These are phyloP conservation scores for Begonia fuchsioides DNA, from an alignment of 306 rosid species.

Conservation along the genomic window DNA sequence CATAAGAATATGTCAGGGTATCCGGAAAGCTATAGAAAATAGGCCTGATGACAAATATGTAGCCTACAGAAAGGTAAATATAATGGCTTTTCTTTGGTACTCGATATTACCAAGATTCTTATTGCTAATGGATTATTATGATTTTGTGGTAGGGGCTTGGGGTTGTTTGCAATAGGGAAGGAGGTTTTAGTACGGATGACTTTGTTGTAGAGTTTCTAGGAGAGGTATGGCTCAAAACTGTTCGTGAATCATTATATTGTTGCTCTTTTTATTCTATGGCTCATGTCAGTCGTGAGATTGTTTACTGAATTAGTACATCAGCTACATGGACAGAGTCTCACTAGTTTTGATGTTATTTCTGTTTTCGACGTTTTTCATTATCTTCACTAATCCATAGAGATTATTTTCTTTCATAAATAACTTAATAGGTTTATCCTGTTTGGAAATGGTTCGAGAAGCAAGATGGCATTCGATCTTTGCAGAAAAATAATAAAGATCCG, in stretches of 20 bases:
- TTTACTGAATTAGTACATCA: background rate
- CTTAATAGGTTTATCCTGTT: conserved; percentile 81
- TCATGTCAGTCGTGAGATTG: too few relatives aligned
- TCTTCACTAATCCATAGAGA: too few relatives aligned
- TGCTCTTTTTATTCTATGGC: too few relatives aligned
- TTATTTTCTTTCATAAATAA: background rate
- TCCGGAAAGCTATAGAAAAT: conserved; percentile 56
- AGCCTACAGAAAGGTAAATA: conserved; percentile 78
- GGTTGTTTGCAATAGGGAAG: conserved; percentile 86
- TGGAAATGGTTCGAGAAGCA: conserved; percentile 99
- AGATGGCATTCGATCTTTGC: conserved; percentile 93
- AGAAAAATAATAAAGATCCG: conserved; percentile 79
- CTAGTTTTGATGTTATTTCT: background rate
- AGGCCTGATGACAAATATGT: conserved; percentile 95
- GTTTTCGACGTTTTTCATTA: background rate
- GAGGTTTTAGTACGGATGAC: conserved; percentile 72
- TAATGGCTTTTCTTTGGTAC: conserved; percentile 3
- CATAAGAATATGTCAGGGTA: conserved; percentile 60
- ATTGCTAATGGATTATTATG: conserved; percentile 9
- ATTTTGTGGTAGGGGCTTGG: conserved; percentile 73
- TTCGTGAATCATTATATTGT: conserved; percentile 2
- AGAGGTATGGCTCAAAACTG: conserved; percentile 50
- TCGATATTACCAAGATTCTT: background rate
- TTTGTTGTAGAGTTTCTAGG: conserved; percentile 97
- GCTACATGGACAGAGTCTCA: background rate